These are phyloP conservation scores for Penicillium antarcticum DNA, from an alignment of 495 filamentous ascomycete species.

Conservation along the genomic window DNA sequence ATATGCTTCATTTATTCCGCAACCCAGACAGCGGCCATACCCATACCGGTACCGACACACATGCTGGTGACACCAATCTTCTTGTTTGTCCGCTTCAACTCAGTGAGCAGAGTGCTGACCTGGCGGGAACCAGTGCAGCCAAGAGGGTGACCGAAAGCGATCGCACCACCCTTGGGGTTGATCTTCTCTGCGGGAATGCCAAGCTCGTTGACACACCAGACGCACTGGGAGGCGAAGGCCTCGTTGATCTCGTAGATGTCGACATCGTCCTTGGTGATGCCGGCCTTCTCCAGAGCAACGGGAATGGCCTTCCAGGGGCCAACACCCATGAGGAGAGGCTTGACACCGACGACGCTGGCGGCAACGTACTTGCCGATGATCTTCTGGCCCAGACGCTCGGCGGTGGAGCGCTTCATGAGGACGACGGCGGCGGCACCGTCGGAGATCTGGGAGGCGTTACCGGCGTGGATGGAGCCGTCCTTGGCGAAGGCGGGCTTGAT, in stretches of 20 bases:
- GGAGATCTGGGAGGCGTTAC: slow-evolving; percentile 91
- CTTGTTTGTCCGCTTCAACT: slow-evolving; percentile 75
- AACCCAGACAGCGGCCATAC: slow-evolving; percentile 94
- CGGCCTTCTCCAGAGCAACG: slow-evolving; percentile 80
- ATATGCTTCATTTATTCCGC: slow-evolving; percentile 56
- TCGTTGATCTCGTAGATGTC: slow-evolving; percentile 99
- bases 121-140: slow-evolving; percentile 93
- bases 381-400: slow-evolving; percentile 79
- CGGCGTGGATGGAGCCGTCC: slow-evolving; percentile 89
- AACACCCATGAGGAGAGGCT: slow-evolving; percentile 91
- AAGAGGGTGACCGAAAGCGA: slow-evolving; percentile 97
- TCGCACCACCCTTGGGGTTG: slow-evolving; percentile 97
- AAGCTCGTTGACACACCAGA: slow-evolving; percentile 90
- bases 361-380: slow-evolving; percentile 89
- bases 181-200: slow-evolving; percentile 74
- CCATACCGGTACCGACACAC: slow-evolving; percentile 97
- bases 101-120: slow-evolving; percentile 85
- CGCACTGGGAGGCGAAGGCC: slow-evolving; percentile 92
- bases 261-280: slow-evolving; percentile 84
- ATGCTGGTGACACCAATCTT: slow-evolving; percentile 91
- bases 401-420: slow-evolving; percentile 92
- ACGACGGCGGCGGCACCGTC: slow-evolving; percentile 95
- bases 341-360: slow-evolving; percentile 81
- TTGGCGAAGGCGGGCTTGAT: slow-evolving; percentile 90
- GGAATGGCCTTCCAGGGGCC: slow-evolving; percentile 97